Evolutionary conservation across 768 basidiomycete species (phyloP).

Genomic region (Xerocomellus chrysenteron): DNA sequence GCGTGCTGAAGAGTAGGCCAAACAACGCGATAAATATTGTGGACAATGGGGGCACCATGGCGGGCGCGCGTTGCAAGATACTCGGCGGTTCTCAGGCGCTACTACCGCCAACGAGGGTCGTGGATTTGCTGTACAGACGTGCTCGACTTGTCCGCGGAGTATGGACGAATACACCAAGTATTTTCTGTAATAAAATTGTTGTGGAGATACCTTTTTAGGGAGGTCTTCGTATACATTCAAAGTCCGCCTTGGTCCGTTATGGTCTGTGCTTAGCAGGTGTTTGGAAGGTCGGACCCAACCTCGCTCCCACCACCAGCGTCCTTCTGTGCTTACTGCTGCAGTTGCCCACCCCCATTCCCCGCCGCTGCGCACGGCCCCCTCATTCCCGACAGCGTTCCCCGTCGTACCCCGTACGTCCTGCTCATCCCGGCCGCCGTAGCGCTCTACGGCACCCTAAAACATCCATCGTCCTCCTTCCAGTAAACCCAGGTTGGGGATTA

Average conservation of each 20-base stretch:
- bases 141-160: conserved; percentile 6
- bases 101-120: neutral
- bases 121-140: neutral
- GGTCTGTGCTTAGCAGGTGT: conserved; percentile 40
- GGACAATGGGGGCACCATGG: neutral
- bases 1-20: conserved; percentile 10
- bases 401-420: conserved; percentile 21
- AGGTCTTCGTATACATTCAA: conserved; percentile 26
- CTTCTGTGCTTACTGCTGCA: conserved; percentile 32
- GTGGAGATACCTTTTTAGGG: conserved; percentile 13
- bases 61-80: too few relatives aligned
- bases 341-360: conserved; percentile 39
- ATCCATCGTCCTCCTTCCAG: conserved; percentile 28
- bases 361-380: conserved; percentile 46
- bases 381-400: conserved; percentile 26
- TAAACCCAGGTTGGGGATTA: conserved; percentile 38
- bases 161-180: neutral
- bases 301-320: conserved; percentile 60
- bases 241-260: conserved; percentile 36
- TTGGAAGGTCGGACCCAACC: conserved; percentile 47
- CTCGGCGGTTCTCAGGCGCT: neutral
- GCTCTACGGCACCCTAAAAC: conserved; percentile 28
- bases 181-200: conserved; percentile 22
- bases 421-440: conserved; percentile 26
- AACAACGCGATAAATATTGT: neutral